Conservation (phyloP, 345 rosid species). For the Eucalyptus marginata region DNA sequence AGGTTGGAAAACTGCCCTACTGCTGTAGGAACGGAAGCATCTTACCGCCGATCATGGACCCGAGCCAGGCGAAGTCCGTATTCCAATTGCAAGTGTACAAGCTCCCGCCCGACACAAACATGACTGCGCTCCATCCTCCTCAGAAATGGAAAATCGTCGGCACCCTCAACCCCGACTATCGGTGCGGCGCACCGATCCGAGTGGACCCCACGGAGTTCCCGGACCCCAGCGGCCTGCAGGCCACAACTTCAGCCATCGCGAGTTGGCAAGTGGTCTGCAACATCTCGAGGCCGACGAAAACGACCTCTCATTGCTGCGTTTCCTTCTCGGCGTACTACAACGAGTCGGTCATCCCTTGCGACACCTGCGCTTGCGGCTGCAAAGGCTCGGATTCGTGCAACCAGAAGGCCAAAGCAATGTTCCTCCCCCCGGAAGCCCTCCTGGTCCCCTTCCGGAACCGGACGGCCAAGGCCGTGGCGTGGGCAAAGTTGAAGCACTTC, state of each 20-base stretch:
- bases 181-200: constrained; percentile 56
- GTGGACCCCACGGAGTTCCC: constrained; percentile 71
- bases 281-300: constrained; percentile 47
- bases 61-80: constrained; percentile 29
- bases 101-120: constrained; percentile 58
- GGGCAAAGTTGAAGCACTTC: constrained; percentile 54
- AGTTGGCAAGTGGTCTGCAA: constrained; percentile 86
- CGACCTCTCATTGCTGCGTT: constrained; percentile 63
- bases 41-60: constrained; percentile 60
- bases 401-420: constrained; percentile 34
- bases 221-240: constrained; percentile 46
- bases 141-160: constrained; percentile 66
- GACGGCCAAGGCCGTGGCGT: constrained; percentile 56
- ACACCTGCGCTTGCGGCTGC: constrained; percentile 93
- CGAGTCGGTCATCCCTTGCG: constrained; percentile 67
- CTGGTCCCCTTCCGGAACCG: constrained; percentile 74
- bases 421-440: constrained; percentile 67
- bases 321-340: constrained; percentile 87
- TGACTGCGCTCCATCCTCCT: constrained; percentile 65
- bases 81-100: constrained; percentile 79
- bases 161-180: constrained; percentile 54
- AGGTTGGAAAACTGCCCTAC: constrained; percentile 49
- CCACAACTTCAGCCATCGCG: constrained; percentile 32
- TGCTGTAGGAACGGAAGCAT: constrained; percentile 78
- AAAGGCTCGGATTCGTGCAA: constrained; percentile 27